phyloP scores from a whole-genome alignment of 164 flowering plant genomes.

The grape (Vitis vinifera) region DNA sequence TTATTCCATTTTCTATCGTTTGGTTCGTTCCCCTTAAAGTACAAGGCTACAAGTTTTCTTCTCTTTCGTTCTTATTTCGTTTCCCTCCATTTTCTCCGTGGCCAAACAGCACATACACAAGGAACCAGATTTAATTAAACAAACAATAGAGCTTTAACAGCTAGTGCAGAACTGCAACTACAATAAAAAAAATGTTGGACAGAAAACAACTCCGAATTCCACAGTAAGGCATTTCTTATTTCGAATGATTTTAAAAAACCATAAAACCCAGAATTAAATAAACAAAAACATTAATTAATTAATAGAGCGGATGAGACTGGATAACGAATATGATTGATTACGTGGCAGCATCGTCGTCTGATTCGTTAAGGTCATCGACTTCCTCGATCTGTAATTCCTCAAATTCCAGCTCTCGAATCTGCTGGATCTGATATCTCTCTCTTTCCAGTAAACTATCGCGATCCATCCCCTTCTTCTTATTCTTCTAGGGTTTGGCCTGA shows the following conservation, averaged over 20 bases:
- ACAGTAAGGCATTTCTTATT: neutral
- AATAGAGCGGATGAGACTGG: neutral
- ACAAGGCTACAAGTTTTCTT: too few species aligned
- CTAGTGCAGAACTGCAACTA: neutral
- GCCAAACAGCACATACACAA: neutral
- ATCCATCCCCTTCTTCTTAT: constrained; percentile 22
- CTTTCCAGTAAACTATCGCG: constrained; percentile 40
- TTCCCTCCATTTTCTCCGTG: too few species aligned
- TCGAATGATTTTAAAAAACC: neutral
- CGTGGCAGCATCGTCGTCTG: constrained; percentile 44
- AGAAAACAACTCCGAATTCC: neutral
- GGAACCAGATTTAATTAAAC: neutral
- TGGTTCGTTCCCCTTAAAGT: too few species aligned
- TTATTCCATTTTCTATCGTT: too few species aligned
- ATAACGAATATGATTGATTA: constrained; percentile 9
- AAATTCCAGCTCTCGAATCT: constrained; percentile 73
- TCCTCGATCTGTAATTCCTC: constrained; percentile 89
- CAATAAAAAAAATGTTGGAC: neutral
- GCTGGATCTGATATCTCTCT: constrained; percentile 77
- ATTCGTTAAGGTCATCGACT: constrained; percentile 48
- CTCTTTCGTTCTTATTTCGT: too few species aligned
- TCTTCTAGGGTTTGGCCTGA: neutral
- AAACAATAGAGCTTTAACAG: neutral
- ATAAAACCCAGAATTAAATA: neutral
- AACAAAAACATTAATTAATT: neutral